Base-by-base conservation (phyloP, 2,329 filamentous ascomycete species). In the Ceratocystis cacaofunesta region DNA sequence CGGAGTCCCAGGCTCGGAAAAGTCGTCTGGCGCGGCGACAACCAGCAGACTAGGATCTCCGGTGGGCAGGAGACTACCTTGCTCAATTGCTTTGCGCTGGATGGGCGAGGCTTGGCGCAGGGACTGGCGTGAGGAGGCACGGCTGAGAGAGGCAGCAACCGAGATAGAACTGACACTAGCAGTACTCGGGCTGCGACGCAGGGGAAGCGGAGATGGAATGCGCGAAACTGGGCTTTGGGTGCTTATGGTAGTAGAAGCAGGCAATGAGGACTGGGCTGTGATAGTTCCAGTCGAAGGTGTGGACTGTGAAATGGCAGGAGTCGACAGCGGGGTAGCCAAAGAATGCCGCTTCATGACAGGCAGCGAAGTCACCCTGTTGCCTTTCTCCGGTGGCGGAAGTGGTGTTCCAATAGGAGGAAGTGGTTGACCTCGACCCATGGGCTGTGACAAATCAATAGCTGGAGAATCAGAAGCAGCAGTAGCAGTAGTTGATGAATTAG, bases 371-470 rank as follows among this genome's bases (percentile, higher is more conserved):
- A 82, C 80, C 71, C 82, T 84, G 5, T 82, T 80, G 66, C 78
- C 81, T 64, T 79, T 82, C 44, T 85, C 83, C 0, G 86, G 87
- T 52, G 79, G 83, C 1, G 91, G 90, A 1, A 95, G 79, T 2
- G 91, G 90, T 57, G 82, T 85, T 1, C 90, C 91, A 1, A 88
- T 89, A 7, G 90, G 90, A 60, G 90, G 90, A 19, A 95, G 77
- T 0, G 90, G 90, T 70, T 88, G 86, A 0, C 90, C 90, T 48
- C 90, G 82, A 1, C 91, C 91, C 78, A 95, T 90, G 1, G 90
- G 90, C 70, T 89, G 83, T 69, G 73, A 75, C 67, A 82, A 69
- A 75, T 84, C 73, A 68, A 83, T 72, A 72, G 72, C 30, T 19
- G 48, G n/a, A 12, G 63, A 28, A 58, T 52, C 19, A 19, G 61